These are phyloP conservation scores for Actinomucor elegans DNA, from an alignment of 371 early-diverging fungal genomes.

Conservation along the genomic window DNA sequence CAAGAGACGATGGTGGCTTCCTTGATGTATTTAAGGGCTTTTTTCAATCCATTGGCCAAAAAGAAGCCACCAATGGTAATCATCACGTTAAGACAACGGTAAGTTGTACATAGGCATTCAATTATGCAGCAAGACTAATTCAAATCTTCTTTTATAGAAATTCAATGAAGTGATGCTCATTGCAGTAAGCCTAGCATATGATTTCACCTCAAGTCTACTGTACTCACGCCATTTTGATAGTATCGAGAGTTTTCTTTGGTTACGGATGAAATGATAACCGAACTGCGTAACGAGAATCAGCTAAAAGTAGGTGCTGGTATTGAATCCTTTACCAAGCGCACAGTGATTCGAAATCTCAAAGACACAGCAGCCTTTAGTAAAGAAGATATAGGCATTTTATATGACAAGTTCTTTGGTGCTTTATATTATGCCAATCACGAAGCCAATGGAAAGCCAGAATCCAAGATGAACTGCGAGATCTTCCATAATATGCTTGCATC, in stretches of 20 bases:
- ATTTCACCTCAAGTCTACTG: background rate
- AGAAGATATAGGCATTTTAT: conserved; percentile 85
- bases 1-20: conserved; percentile 90
- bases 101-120: background rate
- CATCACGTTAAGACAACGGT: conserved; percentile 57
- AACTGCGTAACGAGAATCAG: conserved; percentile 83
- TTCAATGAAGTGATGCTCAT: conserved; percentile 90
- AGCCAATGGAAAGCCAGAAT: conserved; percentile 10
- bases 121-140: too few relatives aligned
- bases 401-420: conserved; percentile 86
- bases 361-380: conserved; percentile 77
- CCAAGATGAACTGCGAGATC: conserved; percentile 33
- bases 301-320: conserved; percentile 92
- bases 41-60: conserved; percentile 69
- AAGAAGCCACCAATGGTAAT: conserved; percentile 52
- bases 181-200: conserved; percentile 47
- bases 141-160: conserved; percentile 36
- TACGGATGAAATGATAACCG: conserved; percentile 74
- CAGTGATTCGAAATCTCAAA: conserved; percentile 77
- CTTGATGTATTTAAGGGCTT: conserved; percentile 78
- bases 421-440: conserved; percentile 68
- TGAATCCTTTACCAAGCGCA: conserved; percentile 90
- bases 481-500: conserved; percentile 39
- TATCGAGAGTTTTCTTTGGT: conserved; percentile 89
- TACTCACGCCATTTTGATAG: background rate